These are phyloP conservation scores for Aspergillus indologenus DNA, from an alignment of 495 filamentous ascomycete species.

Conservation along the genomic window DNA sequence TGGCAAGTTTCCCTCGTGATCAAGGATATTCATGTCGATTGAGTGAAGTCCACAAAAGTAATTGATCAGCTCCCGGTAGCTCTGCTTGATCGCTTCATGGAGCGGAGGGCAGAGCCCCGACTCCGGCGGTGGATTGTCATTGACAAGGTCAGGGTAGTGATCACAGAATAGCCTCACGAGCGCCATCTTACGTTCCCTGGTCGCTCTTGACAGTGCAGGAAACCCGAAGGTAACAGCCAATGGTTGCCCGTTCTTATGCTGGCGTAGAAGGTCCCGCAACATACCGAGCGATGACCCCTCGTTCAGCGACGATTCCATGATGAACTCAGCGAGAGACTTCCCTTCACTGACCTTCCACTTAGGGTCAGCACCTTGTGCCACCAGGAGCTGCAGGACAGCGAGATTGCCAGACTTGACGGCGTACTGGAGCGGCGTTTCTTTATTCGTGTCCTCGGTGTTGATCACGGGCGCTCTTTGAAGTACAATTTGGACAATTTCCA, in stretches of 20 bases:
- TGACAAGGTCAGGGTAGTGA: background rate
- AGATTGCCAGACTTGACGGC: background rate
- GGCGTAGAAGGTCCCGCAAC: background rate
- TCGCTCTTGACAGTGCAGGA: background rate
- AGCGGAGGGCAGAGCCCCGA: background rate
- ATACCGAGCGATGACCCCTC: too few relatives aligned
- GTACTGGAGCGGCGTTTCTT: conserved; percentile 7
- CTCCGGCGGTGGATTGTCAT: background rate
- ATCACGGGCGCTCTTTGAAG: background rate
- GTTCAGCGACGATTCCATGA: background rate
- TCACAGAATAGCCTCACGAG: background rate
- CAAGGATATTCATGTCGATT: background rate
- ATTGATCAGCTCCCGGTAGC: background rate
- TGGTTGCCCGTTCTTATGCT: background rate
- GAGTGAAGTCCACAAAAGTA: background rate
- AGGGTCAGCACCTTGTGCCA: background rate
- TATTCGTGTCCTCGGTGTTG: background rate
- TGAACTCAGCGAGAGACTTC: background rate
- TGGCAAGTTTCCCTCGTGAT: conserved; percentile 1
- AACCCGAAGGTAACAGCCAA: background rate
- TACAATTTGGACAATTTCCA: background rate
- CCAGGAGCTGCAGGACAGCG: background rate
- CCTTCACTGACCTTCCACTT: background rate
- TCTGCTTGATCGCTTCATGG: conserved; percentile 3
- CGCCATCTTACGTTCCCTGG: background rate